Evolutionary conservation across 1,139 yeast genomes (phyloP), one percentile per base, ranked within the genome.

Genomic region (Debaryomyces sp.): DNA sequence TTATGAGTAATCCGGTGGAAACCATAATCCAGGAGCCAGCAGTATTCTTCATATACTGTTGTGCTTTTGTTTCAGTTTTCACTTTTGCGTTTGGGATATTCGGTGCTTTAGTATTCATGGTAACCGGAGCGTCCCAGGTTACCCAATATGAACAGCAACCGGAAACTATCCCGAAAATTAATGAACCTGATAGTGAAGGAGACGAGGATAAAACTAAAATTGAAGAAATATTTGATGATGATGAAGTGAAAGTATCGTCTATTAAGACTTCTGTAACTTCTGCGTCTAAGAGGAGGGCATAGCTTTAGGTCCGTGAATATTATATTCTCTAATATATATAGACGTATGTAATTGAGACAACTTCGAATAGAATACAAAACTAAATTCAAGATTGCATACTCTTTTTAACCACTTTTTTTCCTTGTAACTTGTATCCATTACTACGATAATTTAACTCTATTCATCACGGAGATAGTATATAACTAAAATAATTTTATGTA

Each of bases 1-100:
- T 82, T 56, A 51, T 67, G 45, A 55, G 54, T 6, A 71, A 73
- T 47, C 88, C 88, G 12, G 48, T 73, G 10, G 58, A 58, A 8
- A 71, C 80, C 1, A 56, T 82, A 21, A 50, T 67, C 23, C 59
- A 63, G 13, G 70, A 78, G 50, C 87, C 87, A 2, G 63, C 75
- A 39, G 80, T 77, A 55, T 79, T 80, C 41, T 67, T 78, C 22
- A 61, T 76, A 27, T 82, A 79, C 57, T 70, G 79, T 26, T 67
- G 74, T 8, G 64, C 71, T 12, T 64, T 79, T 43, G 63, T 78
- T 12, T 57, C 74, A 30, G 47, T 64, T 0, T 64, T 78, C 47
- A 70, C 83, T 6, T 50, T 77, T 15, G 61, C 61, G n/a, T 73
- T 71, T 58, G 85, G 77, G 4, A 33, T 66, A 1, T 66, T 44